Evolutionary conservation across 441 rosid genomes (phyloP).

Genomic region (Biscutella laevigata): DNA sequence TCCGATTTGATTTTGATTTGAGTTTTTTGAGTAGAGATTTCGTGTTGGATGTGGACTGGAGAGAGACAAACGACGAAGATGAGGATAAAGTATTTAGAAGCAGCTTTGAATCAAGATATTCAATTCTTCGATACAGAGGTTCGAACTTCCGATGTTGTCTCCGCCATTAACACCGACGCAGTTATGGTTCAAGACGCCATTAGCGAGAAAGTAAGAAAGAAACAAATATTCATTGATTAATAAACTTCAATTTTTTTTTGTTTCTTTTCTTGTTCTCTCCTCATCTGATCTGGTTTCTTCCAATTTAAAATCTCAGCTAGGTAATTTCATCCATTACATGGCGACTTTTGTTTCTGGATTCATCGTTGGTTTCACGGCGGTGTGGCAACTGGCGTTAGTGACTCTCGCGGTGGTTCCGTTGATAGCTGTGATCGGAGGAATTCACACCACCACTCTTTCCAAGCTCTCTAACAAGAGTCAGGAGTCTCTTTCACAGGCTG

Average conservation of each 20-base stretch:
- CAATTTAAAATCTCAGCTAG: slow-evolving; percentile 49
- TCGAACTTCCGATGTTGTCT: slow-evolving; percentile 88
- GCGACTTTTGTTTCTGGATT: slow-evolving; percentile 97
- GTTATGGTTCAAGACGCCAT: slow-evolving; percentile 99
- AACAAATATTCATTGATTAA: not conserved
- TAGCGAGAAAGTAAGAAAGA: slow-evolving; percentile 70
- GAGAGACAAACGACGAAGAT: slow-evolving; percentile 96
- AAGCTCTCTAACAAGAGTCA: slow-evolving; percentile 80
- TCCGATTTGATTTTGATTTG: slow-evolving; percentile 16
- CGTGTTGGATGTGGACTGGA: slow-evolving; percentile 99
- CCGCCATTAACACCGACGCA: slow-evolving; percentile 86
- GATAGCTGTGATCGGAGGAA: slow-evolving; percentile 89
- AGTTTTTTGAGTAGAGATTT: slow-evolving; percentile 48
- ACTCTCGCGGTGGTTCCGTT: slow-evolving; percentile 96
- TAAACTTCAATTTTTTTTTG: not conserved
- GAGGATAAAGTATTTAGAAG: slow-evolving; percentile 96
- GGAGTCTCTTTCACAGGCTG: slow-evolving; percentile 86
- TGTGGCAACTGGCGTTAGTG: slow-evolving; percentile 92
- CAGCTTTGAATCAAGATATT: slow-evolving; percentile 92
- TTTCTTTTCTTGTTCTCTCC: not conserved
- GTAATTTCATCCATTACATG: slow-evolving; percentile 93
- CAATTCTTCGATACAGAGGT: slow-evolving; percentile 93
- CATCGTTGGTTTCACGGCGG: slow-evolving; percentile 98
- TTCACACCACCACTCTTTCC: slow-evolving; percentile 69
- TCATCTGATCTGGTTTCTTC: slow-evolving; percentile 17